Percentiles rank a stretch among this genome's conserved stretches.
Conservation (phyloP, 2,329 filamentous ascomycete species). For the Dothistroma pini region DNA sequence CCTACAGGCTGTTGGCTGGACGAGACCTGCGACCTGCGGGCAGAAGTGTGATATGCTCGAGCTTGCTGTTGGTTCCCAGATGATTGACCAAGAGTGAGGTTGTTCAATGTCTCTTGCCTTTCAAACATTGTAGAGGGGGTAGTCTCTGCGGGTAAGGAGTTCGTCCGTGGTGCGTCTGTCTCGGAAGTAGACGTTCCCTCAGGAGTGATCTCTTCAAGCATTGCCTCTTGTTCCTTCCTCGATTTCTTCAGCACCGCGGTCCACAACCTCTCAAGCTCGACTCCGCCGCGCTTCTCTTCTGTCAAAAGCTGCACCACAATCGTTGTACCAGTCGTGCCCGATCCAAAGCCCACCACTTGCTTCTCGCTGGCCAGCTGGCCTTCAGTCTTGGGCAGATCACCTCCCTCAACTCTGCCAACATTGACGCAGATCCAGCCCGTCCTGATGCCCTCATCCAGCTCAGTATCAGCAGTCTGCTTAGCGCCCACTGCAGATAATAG, state of each 20-base stretch:
- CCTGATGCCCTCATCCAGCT: slow-evolving; percentile 76
- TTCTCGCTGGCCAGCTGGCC: slow-evolving; percentile 40
- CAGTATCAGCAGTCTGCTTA: slow-evolving; percentile 53
- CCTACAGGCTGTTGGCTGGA: neutral
- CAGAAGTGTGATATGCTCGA: slow-evolving; percentile 7
- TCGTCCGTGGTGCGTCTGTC: neutral
- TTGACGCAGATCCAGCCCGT: slow-evolving; percentile 98
- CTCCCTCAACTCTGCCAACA: slow-evolving; percentile 68
- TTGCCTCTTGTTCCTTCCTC: slow-evolving; percentile 23
- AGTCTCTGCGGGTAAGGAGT: neutral
- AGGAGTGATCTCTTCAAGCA: neutral
- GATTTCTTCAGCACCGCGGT: slow-evolving; percentile 29
- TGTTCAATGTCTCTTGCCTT: neutral
- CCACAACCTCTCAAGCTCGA: slow-evolving; percentile 66
- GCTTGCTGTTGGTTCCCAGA: slow-evolving; percentile 4
- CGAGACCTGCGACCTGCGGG: neutral
- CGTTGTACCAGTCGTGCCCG: slow-evolving; percentile 52
- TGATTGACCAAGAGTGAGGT: neutral
- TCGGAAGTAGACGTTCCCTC: slow-evolving; percentile 1
- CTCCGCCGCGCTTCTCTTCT: slow-evolving; percentile 63
- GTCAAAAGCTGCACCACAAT: slow-evolving; percentile 71
- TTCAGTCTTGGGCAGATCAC: slow-evolving; percentile 54
- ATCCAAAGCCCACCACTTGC: slow-evolving; percentile 74
- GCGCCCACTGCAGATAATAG: slow-evolving; percentile 70
- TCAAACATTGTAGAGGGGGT: neutral